phyloP scores from a whole-genome alignment of 495 filamentous ascomycete species.

The Tuber umbilicatum region DNA sequence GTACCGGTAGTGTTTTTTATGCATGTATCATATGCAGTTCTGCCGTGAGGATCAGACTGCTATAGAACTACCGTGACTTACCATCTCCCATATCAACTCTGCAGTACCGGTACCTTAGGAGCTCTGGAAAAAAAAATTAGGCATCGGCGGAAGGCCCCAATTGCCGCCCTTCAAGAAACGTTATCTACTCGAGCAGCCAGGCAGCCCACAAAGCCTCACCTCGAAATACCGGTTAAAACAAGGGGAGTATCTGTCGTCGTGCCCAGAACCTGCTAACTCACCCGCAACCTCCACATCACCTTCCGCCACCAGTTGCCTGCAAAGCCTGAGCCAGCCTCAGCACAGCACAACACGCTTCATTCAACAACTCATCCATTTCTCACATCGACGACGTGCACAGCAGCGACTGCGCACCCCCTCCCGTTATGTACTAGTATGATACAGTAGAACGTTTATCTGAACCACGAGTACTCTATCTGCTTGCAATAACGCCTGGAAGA shows the following conservation, averaged over 20 bases:
- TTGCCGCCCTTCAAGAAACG: neutral
- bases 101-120: neutral
- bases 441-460: neutral
- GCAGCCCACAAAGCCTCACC: neutral
- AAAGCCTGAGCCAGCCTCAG: neutral
- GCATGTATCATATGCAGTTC: neutral
- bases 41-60: neutral
- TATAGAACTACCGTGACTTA: neutral
- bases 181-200: neutral
- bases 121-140: neutral
- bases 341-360: neutral
- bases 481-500: neutral
- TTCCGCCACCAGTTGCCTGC: neutral
- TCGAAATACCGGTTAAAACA: neutral
- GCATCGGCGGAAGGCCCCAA: neutral
- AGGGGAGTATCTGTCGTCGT: neutral
- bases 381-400: neutral
- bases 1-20: neutral
- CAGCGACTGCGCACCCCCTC: neutral
- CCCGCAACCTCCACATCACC: neutral
- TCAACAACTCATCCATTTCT: conserved; percentile 3
- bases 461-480: neutral
- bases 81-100: neutral
- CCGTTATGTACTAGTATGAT: neutral
- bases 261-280: conserved; percentile 1